Base-by-base conservation (phyloP, 1,139 yeast species). In the Lodderomyces pseudojiufengensis region DNA sequence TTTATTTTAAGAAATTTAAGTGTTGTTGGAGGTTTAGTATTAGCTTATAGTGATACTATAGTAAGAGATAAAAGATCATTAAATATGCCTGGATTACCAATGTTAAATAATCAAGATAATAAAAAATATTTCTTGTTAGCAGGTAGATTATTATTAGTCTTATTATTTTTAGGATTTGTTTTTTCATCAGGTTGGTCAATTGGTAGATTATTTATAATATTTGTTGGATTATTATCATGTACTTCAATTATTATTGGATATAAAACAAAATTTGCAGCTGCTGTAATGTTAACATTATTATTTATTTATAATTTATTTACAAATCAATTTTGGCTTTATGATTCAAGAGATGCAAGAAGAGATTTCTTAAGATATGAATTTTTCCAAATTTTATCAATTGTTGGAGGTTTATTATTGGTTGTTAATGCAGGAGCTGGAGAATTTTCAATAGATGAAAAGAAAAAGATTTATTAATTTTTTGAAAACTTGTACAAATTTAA, bases 341-440 rank as follows among this genome's bases (percentile, higher is more conserved):
- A 76, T 32, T 59, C 78, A 35, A 74, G 73, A 44, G 87, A 84
- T 53, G 79, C 94, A 23, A 78, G 83, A 61, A 80, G 97, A 54
- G 98, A 92, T 63, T 86, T 82, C 61, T 69, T 88, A 59, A 85
- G 87, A 59, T 92, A 90, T 60, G 97, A 88, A 59, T 87, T 86
- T 60, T 92, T 86, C 74, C 98, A 92, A 65, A 87, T 95, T 30
- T 73, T 92, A 55, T 84, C 95, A 42, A 92, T 92, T 58, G 92
- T 92, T 40, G 98, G 98, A 37, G 98, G 97, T 2, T 76, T 92
- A 48, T 66, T 92, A 45, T 70, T 92, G 51, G 85, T 94, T 47
- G 96, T 87, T 47, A 87, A 85, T 63, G 87, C 96, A 7, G 98
- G 98, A 47, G 97, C 98, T 29, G 98, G 98, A 35, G 94, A 86